A percentile compares a stretch with the other conserved stretches of the same genome.
phyloP scores from a whole-genome alignment of 2,329 filamentous ascomycete genomes.

The Hymenoscyphus repandus region DNA sequence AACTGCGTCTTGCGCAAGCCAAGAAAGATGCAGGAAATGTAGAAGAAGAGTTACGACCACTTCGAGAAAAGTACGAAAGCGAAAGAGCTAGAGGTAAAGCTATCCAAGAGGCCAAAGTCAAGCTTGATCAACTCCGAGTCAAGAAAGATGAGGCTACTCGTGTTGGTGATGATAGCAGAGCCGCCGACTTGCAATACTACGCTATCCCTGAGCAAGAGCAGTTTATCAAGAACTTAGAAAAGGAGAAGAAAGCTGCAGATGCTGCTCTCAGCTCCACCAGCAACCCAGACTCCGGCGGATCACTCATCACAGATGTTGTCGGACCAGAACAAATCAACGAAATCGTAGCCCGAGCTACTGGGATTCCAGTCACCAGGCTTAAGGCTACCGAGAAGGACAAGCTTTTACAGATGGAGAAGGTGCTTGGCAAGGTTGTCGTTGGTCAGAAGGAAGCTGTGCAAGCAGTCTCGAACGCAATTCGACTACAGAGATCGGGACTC shows the following conservation, averaged over 20 bases:
- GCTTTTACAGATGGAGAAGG: conserved; percentile 93
- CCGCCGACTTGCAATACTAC: conserved; percentile 94
- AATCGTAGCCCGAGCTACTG: conserved; percentile 96
- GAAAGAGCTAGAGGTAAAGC: conserved; percentile 88
- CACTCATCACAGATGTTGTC: conserved; percentile 87
- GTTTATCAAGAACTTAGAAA: conserved; percentile 76
- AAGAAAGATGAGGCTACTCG: conserved; percentile 93
- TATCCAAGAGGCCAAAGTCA: conserved; percentile 91
- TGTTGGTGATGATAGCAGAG: conserved; percentile 75
- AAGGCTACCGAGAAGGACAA: conserved; percentile 98
- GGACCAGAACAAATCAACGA: conserved; percentile 98
- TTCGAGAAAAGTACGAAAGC: conserved; percentile 91
- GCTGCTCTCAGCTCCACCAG: conserved; percentile 53
- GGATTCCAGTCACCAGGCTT: conserved; percentile 90
- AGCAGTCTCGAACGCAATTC: conserved; percentile 92
- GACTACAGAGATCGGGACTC: conserved; percentile 89
- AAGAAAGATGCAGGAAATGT: conserved; percentile 91
- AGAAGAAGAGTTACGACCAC: conserved; percentile 83
- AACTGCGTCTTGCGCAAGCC: conserved; percentile 73
- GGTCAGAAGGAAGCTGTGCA: conserved; percentile 91
- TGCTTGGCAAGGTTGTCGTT: conserved; percentile 77
- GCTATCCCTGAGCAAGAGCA: conserved; percentile 88
- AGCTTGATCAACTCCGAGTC: conserved; percentile 84
- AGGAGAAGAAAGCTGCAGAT: conserved; percentile 73
- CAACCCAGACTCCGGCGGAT: conserved; percentile 54